Evolutionary conservation across 1,284 basidiomycete genomes (phyloP), one percentile per base, ranked within the genome.

Genomic region (Austroboletus rostrupii): DNA sequence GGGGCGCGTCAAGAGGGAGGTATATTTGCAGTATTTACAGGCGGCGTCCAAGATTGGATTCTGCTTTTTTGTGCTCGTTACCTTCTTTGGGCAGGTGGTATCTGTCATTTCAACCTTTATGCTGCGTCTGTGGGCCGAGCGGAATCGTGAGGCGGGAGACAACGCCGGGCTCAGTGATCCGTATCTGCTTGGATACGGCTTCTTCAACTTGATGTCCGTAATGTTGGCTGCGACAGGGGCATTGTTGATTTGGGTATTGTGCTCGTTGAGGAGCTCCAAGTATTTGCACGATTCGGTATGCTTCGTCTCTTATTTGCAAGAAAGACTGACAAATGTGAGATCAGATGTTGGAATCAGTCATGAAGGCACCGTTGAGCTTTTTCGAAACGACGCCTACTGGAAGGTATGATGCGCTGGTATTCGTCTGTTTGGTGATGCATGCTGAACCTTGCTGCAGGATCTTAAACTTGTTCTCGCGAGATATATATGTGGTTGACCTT

Each of bases 401-500:
- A 60, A 76, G 85, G 85, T 86, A 57, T 46, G 72, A 57, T 49
- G n/a, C 23, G 8, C 33, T 38, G 16, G 31, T 7, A 37, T 28
- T 26, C 26, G 4, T 21, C 39, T 46, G 17, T 7, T 32, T 8
- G 19, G 10, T 26, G 39, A 29, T 5, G 8, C 9, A 3, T 11
- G 21, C 37, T 57, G 50, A 54, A 54, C 35, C 41, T 14, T 5
- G 9, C 26, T 16, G 2, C 39, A 90, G 89, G 10, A 84, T 91
- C 40, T 65, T 94, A 49, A 95, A 95, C 65, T 70, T 97, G 32
- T 98, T 98, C 71, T 92, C 91, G 14, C 83, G 93, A 6, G 96
- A 99, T 64, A 84, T 90, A 40, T 95, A 95, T 62, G 92, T 96
- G 37, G 83, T 97, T 26, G 95, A 97, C 64, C 83, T 90, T 61